Percentiles rank a stretch among this genome's conserved stretches.
phyloP scores from a whole-genome alignment of 345 rosid species.

The Hypericum androsaemum region DNA sequence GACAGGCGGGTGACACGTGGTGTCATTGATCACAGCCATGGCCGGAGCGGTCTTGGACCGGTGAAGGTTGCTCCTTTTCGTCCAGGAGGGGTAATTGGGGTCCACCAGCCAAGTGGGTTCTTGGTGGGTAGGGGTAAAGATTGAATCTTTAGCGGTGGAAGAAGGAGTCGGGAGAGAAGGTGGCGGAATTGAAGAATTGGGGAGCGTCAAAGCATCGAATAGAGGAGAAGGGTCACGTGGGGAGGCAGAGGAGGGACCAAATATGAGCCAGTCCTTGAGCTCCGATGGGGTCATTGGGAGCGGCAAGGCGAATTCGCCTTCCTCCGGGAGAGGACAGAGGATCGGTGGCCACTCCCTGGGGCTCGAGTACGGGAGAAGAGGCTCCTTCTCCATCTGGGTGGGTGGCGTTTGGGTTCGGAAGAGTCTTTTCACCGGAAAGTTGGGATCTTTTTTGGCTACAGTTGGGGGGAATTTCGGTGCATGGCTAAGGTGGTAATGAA shows the following conservation, averaged over 20 bases:
- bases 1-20: slow-evolving; percentile 19
- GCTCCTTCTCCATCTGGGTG: background rate
- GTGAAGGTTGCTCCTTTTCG: slow-evolving; percentile 24
- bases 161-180: too few relatives aligned
- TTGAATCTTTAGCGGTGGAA: too few relatives aligned
- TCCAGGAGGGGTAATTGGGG: too few relatives aligned
- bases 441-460: background rate
- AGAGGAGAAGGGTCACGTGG: too few relatives aligned
- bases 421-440: slow-evolving; percentile 12
- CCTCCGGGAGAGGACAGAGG: background rate
- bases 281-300: slow-evolving; percentile 1
- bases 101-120: too few relatives aligned
- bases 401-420: background rate
- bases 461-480: background rate
- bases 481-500: background rate
- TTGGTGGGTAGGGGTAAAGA: too few relatives aligned
- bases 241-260: too few relatives aligned
- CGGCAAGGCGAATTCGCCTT: background rate
- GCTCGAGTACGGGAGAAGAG: slow-evolving; percentile 1
- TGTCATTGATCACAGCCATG: slow-evolving; percentile 47
- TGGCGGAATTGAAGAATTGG: too few relatives aligned
- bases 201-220: too few relatives aligned
- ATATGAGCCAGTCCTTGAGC: too few relatives aligned
- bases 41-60: slow-evolving; percentile 82
- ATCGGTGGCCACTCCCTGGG: background rate